phyloP scores from a whole-genome alignment of 164 flowering plant species.

The Vitis rotundifolia region DNA sequence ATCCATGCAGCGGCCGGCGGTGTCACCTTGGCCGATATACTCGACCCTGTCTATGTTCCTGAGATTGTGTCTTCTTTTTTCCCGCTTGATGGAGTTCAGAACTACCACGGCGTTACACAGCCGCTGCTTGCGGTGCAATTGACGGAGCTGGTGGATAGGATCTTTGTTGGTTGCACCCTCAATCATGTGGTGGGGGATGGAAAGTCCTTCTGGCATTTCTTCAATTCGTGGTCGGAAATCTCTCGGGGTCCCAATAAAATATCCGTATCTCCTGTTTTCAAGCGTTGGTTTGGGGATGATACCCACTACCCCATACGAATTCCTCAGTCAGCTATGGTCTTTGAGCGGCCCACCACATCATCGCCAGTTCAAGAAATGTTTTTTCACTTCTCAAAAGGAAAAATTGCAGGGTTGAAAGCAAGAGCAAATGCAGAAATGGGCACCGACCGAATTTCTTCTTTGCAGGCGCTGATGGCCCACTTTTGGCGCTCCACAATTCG shows the following conservation, averaged over 20 bases:
- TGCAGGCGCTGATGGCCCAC: slow-evolving; percentile 16
- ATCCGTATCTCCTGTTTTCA: slow-evolving; percentile 21
- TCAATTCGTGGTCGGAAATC: slow-evolving; percentile 54
- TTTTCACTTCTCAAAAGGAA: slow-evolving; percentile 20
- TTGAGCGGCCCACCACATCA: no score
- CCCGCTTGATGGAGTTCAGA: slow-evolving; percentile 15
- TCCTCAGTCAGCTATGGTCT: slow-evolving; percentile 5
- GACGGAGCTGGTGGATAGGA: slow-evolving; percentile 46
- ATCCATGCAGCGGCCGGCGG: slow-evolving; percentile 38
- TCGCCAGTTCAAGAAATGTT: slow-evolving; percentile 12
- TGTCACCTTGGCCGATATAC: slow-evolving; percentile 34
- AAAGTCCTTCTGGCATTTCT: slow-evolving; percentile 42
- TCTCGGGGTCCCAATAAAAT: slow-evolving; percentile 9
- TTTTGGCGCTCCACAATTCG: slow-evolving; percentile 12
- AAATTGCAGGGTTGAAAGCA: neutral
- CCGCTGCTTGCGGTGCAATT: slow-evolving; percentile 43
- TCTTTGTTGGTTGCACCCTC: slow-evolving; percentile 38
- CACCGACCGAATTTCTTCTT: slow-evolving; percentile 12
- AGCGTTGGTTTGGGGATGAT: slow-evolving; percentile 22
- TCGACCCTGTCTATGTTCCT: slow-evolving; percentile 29
- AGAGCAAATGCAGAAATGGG: neutral
- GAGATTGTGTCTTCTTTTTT: slow-evolving; percentile 33
- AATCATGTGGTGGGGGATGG: slow-evolving; percentile 46
- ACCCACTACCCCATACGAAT: slow-evolving; percentile 14
- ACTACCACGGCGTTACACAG: slow-evolving; percentile 27